Evolutionary conservation across 495 filamentous ascomycete genomes (phyloP), one percentile per base, ranked within the genome.

Genomic region (Lepidopterella palustris): DNA sequence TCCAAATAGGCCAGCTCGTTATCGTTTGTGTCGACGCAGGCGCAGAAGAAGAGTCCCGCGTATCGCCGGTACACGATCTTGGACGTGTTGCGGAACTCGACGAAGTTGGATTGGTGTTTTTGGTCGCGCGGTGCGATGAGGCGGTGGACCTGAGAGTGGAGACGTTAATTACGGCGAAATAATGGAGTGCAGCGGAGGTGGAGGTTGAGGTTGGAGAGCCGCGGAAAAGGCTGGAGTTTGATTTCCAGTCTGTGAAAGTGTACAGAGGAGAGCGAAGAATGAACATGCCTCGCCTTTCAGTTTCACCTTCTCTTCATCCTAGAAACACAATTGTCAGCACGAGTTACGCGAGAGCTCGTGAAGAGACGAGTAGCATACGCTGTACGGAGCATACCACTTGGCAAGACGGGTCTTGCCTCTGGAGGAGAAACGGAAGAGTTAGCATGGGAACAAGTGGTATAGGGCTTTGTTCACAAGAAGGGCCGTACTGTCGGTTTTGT

Each of bases 61-160:
- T 98, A 98, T 53, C 93, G 85, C 24, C 93, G 87, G 76, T 98
- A 98, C 23, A 98, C 90, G 64, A 98, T 86, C 77, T 96, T 97
- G 65, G 65, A 68, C 52, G 86, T 83, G 74, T 87, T 85, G 70
- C 92, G 84, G 73, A 88, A 87, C 78, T 98, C 93, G 76, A 98
- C 93, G 71, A 98, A 98, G 77, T 98, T 98, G 71, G 89, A 95
- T 72, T 98, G 93, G 77, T 98, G 95, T 74, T 98, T 98, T 74
- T 98, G 93, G 74, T 98, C 93, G 66, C 93, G 86, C 9, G 93
- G 93, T 3, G 93, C 93, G 53, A 98, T 90, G 59, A 98, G 89
- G 60, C 93, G 91, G 82, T 98, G 93, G 70, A 97, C 87, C 88
- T 92, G 55, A 39, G 53, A 18, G 32, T 60, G 18, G 31, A 51